Evolutionary conservation across 208 protist species (phyloP), one percentile per base, ranked within the genome.

Genomic region (Porcisia hertigi): DNA sequence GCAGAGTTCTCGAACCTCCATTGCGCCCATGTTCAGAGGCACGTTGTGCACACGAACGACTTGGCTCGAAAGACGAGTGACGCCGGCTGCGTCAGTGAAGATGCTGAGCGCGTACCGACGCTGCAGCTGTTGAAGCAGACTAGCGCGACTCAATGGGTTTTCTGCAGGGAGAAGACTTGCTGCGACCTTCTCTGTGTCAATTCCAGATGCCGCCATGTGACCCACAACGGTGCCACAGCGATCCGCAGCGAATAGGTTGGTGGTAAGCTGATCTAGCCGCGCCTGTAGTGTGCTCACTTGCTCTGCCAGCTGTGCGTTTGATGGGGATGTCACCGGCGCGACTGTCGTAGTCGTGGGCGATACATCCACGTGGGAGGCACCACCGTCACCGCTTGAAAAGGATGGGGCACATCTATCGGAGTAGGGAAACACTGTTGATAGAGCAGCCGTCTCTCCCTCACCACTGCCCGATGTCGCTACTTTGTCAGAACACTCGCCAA

Each of bases 1-100:
- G 77, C 87, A 92, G 16, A 91, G 47, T 63, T 91, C 83, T 0
- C 88, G 88, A 72, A 94, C 85, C 58, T 91, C 90, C 4, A 83
- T 66, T 4, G 90, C 88, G 8, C 90, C 87, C 60, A 89, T 75
- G 76, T 87, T 92, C 55, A 83, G 75, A 30, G 90, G 90, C 5
- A 94, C 69, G 69, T 89, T 85, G 73, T 85, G 87, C 54, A 94
- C 58, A 8, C 83, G 57, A 34, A 94, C 79, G 30, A 71, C 71
- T 72, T 92, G 82, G 63, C 90, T 86, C 25, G 79, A 64, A 12
- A 89, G 75, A 23, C 86, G 84, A 25, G 82, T 85, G 4, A 71
- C 77, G 16, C 90, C 90, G 9, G 80, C 60, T 30, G 76, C 82
- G 57, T 94, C 90, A 39, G 78, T 85, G 76, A 88, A 92, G 45